Evolutionary conservation across 2,329 filamentous ascomycete species (phyloP), one percentile per base, ranked within the genome.

Genomic region (Fonsecaea erecta): DNA sequence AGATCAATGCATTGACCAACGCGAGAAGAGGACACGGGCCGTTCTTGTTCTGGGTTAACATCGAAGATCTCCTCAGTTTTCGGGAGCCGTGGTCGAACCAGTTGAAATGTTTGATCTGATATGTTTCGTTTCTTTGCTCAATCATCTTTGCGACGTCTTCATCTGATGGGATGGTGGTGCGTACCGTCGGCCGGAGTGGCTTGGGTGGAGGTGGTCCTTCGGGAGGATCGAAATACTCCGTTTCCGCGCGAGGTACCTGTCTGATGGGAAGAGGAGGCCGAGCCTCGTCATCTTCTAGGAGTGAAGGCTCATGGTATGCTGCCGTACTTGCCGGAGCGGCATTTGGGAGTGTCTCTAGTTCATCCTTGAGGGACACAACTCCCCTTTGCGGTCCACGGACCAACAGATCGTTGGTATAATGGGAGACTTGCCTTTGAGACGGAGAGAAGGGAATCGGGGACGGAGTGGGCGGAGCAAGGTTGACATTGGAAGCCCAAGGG

Each of bases 21-120:
- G 95, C 95, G 28, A 99, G 86, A 14, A 99, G 80, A 1, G 95
- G 95, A 76, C 95, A 99, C 0, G 95, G 95, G 0, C 95, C 95
- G 73, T 99, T 99, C 63, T 89, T 87, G 71, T 97, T 98, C 74
- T 99, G 94, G 2, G 96, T 88, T 46, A 98, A 81, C 62, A 98
- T 92, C 0, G 95, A 94, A 0, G 92, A 94, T n/a, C 85, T 84
- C 51, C 92, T 85, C 40, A 91, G 82, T 60, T 86, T 86, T n/a
- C 85, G 82, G 1, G 82, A 75, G 0, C 84, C 81, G 11, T 75
- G 84, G 75, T 97, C 92, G 65, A 88, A 83, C 93, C 94, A 98
- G 66, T 86, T 88, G 67, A 98, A 89, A 66, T 93, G 93, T 75
- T 97, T 96, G 75, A 98, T 93, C 62, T 93, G 90, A 73, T 99